These are phyloP conservation scores for Blepharisma undulans DNA, from an alignment of 169 alveolate species.

Conservation along the genomic window DNA sequence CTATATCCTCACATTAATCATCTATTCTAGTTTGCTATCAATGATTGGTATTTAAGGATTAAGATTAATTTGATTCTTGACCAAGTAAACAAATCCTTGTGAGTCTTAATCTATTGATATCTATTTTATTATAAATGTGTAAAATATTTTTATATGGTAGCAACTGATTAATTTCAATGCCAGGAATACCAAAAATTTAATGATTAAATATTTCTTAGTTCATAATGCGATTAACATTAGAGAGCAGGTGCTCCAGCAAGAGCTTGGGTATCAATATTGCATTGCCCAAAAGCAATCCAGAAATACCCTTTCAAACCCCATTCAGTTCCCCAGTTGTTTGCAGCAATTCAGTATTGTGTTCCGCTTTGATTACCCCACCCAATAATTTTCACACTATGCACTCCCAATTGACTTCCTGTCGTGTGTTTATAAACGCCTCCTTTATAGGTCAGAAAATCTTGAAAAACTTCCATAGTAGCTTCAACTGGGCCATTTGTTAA, in stretches of 20 bases:
- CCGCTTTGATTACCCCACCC: slow-evolving; percentile 85
- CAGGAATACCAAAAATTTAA: too few relatives aligned
- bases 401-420: slow-evolving; percentile 72
- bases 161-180: too few relatives aligned
- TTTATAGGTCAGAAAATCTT: slow-evolving; percentile 75
- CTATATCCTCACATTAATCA: too few relatives aligned
- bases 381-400: slow-evolving; percentile 82
- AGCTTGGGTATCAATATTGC: slow-evolving; percentile 41
- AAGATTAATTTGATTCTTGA: too few relatives aligned
- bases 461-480: slow-evolving; percentile 66
- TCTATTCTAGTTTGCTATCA: too few relatives aligned
- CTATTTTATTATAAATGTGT: too few relatives aligned
- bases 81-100: too few relatives aligned
- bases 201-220: too few relatives aligned
- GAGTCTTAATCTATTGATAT: too few relatives aligned
- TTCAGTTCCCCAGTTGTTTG: slow-evolving; percentile 75
- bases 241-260: background rate
- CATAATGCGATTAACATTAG: too few relatives aligned
- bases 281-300: background rate
- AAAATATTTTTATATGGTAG: too few relatives aligned
- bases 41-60: too few relatives aligned
- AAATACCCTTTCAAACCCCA: slow-evolving; percentile 78
- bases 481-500: slow-evolving; percentile 42
- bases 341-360: slow-evolving; percentile 71
- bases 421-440: slow-evolving; percentile 77